Conservation (phyloP, 2,329 filamentous ascomycete genomes). For the Aureobasidium leucospermi region DNA sequence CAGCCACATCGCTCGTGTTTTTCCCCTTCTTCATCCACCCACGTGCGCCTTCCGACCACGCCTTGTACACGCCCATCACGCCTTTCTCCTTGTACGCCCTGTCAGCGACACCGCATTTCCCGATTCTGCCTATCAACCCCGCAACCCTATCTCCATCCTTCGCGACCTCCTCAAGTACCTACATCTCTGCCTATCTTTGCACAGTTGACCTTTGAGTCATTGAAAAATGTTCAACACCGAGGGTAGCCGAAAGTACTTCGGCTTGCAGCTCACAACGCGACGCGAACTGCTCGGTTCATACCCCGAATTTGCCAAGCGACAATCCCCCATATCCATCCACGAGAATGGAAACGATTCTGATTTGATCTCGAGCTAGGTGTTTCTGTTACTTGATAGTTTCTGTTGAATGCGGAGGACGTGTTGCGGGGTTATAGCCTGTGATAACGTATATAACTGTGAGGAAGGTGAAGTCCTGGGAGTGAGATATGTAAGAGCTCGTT, state of each 20-base stretch:
- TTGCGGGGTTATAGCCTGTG: background rate
- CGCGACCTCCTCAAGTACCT: background rate
- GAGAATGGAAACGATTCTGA: background rate
- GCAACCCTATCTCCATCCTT: background rate
- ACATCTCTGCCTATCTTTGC: background rate
- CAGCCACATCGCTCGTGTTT: background rate
- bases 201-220: background rate
- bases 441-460: background rate
- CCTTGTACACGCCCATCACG: background rate
- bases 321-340: constrained; percentile 1
- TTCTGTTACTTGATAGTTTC: constrained; percentile 2
- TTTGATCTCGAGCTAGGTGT: background rate
- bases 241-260: background rate
- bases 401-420: background rate
- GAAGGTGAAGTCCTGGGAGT: background rate
- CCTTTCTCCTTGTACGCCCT: background rate
- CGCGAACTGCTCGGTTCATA: background rate
- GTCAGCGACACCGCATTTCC: background rate
- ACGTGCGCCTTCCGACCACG: background rate
- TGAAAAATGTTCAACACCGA: background rate
- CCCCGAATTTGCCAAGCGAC: background rate
- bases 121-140: constrained; percentile 1
- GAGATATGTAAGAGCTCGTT: background rate
- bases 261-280: background rate
- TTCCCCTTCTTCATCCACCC: background rate